Percentiles rank a stretch among this genome's conserved stretches.
Evolutionary conservation across 2,329 filamentous ascomycete genomes (phyloP).

Genomic region (Volutella citrinella): DNA sequence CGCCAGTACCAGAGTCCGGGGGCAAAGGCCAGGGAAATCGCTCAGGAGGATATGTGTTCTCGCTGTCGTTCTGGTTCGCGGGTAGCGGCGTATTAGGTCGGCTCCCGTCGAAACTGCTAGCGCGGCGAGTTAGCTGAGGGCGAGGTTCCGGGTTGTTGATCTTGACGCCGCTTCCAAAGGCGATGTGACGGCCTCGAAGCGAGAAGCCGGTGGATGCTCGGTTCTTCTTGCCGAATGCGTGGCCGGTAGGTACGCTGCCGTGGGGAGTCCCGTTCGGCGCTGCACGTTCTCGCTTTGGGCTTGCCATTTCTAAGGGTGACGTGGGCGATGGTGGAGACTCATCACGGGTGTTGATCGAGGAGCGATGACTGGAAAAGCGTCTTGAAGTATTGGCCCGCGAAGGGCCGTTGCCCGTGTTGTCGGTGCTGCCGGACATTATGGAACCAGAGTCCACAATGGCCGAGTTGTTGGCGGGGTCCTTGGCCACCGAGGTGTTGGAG

Average conservation of each 20-base stretch:
- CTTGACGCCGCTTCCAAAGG: slow-evolving; percentile 40
- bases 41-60: slow-evolving; percentile 34
- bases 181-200: slow-evolving; percentile 46
- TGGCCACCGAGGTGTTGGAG: slow-evolving; percentile 28
- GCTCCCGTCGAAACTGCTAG: slow-evolving; percentile 49
- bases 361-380: slow-evolving; percentile 46
- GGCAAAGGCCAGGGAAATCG: slow-evolving; percentile 57
- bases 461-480: slow-evolving; percentile 20
- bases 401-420: slow-evolving; percentile 25
- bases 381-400: slow-evolving; percentile 29
- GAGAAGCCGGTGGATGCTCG: slow-evolving; percentile 50
- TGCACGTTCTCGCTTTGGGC: slow-evolving; percentile 22
- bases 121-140: slow-evolving; percentile 30
- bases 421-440: slow-evolving; percentile 21
- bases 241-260: slow-evolving; percentile 37
- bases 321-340: slow-evolving; percentile 50
- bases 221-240: slow-evolving; percentile 49
- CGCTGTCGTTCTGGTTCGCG: slow-evolving; percentile 14
- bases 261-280: no score
- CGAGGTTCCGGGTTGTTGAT: slow-evolving; percentile 21
- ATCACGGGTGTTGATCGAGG: slow-evolving; percentile 44
- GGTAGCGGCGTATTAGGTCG: slow-evolving; percentile 22
- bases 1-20: slow-evolving; percentile 68
- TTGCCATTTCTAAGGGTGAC: slow-evolving; percentile 42
- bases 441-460: slow-evolving; percentile 23